Conservation (phyloP, 371 early-diverging fungal species). For the Blakeslea trispora region DNA sequence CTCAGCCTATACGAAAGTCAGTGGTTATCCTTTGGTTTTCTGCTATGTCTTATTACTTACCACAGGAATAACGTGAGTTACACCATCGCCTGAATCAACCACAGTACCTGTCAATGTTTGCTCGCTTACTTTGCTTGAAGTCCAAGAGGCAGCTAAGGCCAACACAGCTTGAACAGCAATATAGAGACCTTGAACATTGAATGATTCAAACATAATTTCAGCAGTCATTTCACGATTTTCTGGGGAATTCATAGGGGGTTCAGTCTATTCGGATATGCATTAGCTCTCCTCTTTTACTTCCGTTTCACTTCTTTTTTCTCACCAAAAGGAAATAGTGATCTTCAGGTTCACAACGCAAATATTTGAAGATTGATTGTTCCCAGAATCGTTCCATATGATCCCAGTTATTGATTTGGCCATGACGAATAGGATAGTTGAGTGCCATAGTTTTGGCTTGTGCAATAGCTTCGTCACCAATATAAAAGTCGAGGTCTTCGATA, state of each 20-base stretch:
- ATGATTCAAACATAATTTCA: conserved; percentile 92
- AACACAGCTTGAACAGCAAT: conserved; percentile 94
- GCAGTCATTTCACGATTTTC: conserved; percentile 94
- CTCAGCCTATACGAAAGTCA: conserved; percentile 71
- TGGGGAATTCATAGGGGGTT: conserved; percentile 90
- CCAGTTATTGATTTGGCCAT: conserved; percentile 93
- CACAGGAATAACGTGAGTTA: conserved; percentile 98
- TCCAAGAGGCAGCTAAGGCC: conserved; percentile 90
- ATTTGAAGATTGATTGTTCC: conserved; percentile 97
- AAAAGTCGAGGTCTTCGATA: conserved; percentile 96
- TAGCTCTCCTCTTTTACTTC: not conserved
- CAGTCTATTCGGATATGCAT: conserved; percentile 57
- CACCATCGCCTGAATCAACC: conserved; percentile 97
- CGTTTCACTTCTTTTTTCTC: conserved; percentile 11
- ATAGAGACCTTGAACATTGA: conserved; percentile 87
- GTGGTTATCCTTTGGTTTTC: not conserved
- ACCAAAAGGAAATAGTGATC: conserved; percentile 93
- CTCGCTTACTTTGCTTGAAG: conserved; percentile 72
- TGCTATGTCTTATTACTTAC: conserved; percentile 46
- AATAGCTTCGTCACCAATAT: conserved; percentile 95
- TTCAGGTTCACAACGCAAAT: conserved; percentile 96
- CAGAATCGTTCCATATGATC: conserved; percentile 95
- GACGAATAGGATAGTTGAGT: conserved; percentile 84
- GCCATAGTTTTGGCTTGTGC: conserved; percentile 85
- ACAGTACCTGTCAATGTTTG: conserved; percentile 96